A percentile compares a stretch with the other conserved stretches of the same genome.
Evolutionary conservation across 169 alveolate species (phyloP).

Genomic region (Eimeria maxima): DNA sequence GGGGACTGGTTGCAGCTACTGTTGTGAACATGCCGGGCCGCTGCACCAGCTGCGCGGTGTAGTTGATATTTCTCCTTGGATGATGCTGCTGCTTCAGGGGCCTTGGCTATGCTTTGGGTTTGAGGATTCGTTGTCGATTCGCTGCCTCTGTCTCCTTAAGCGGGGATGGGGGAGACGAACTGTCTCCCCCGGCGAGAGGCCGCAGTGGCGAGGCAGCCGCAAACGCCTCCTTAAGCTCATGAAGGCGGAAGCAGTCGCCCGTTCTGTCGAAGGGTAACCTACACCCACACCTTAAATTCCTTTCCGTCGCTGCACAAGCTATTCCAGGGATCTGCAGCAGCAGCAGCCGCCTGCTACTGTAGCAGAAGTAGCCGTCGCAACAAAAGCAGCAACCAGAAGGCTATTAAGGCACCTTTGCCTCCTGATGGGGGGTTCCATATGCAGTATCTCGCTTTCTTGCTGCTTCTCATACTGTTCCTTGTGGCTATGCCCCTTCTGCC

Average conservation of each 20-base stretch:
- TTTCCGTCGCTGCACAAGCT: neutral
- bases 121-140: neutral
- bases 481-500: neutral
- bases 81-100: conserved; percentile 61
- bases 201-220: neutral
- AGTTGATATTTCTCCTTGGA: neutral
- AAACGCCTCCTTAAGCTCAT: neutral
- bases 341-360: conserved; percentile 2
- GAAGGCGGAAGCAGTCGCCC: neutral
- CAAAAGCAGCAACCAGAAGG: neutral
- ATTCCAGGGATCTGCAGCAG: neutral
- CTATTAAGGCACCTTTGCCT: neutral
- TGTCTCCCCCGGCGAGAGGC: neutral
- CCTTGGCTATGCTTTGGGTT: neutral
- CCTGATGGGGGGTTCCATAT: neutral
- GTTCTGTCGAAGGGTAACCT: neutral
- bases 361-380: neutral
- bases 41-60: neutral
- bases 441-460: neutral
- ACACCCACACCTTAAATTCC: neutral
- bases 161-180: neutral
- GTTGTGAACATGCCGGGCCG: neutral
- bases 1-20: neutral
- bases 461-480: neutral
- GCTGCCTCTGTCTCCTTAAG: neutral